These are phyloP conservation scores for Phytophthora sp. DNA, from an alignment of 352 stramenopile genomes.

Conservation along the genomic window DNA sequence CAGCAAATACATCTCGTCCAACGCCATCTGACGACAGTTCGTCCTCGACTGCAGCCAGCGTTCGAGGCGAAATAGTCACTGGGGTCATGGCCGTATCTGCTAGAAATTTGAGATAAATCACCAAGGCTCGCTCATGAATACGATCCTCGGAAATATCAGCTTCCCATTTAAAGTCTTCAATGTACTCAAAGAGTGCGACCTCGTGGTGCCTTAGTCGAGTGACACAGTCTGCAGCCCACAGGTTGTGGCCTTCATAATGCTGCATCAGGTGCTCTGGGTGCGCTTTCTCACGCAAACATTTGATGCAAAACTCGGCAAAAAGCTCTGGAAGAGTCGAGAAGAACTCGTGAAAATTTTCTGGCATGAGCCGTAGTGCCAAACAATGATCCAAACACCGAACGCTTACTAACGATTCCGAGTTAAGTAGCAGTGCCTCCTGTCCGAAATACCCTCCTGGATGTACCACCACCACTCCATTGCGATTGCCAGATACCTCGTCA, in stretches of 20 bases:
- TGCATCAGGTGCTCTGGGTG: conserved; percentile 67
- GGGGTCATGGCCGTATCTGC: conserved; percentile 38
- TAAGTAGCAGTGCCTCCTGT: conserved; percentile 68
- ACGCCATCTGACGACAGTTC: conserved; percentile 50
- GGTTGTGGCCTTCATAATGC: conserved; percentile 64
- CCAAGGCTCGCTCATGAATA: conserved; percentile 55
- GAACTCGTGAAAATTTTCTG: conserved; percentile 55
- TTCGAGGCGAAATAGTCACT: conserved; percentile 39
- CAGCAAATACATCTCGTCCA: conserved; percentile 48
- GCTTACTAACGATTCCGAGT: conserved; percentile 40
- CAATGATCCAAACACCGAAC: conserved; percentile 52
- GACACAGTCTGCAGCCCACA: conserved; percentile 70
- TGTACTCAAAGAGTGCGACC: conserved; percentile 64
- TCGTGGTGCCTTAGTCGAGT: conserved; percentile 51
- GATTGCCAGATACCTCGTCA: neutral
- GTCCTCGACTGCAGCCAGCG: conserved; percentile 47
- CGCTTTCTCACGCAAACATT: conserved; percentile 56
- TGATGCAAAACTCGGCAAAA: conserved; percentile 76
- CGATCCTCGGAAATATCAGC: conserved; percentile 55
- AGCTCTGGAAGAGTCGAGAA: conserved; percentile 60
- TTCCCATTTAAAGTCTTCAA: conserved; percentile 74
- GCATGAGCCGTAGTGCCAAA: conserved; percentile 48
- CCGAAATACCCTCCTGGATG: conserved; percentile 69
- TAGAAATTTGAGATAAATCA: conserved; percentile 71
- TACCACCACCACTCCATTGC: conserved; percentile 41